These are phyloP conservation scores for Trichoderma sp. DNA, from an alignment of 2,329 filamentous ascomycete genomes.

Conservation along the genomic window DNA sequence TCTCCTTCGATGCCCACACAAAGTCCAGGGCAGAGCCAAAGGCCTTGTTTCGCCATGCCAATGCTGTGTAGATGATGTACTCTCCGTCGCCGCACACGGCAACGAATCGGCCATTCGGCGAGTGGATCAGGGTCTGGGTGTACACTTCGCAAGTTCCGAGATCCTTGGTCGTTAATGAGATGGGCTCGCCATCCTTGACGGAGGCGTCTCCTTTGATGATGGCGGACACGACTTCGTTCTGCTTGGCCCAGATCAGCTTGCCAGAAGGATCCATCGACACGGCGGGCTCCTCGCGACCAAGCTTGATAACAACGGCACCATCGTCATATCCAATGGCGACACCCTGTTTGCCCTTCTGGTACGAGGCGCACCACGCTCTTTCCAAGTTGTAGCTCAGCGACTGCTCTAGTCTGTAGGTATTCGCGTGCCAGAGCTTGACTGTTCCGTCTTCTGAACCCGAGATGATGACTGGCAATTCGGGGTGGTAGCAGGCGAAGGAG, in stretches of 20 bases:
- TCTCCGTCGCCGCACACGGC: constrained; percentile 87
- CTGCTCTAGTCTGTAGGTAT: constrained; percentile 94
- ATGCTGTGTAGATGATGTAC: constrained; percentile 97
- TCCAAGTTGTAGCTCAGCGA: constrained; percentile 95
- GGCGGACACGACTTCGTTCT: constrained; percentile 91
- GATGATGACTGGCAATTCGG: constrained; percentile 93
- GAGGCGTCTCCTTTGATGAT: constrained; percentile 87
- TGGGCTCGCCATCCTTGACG: constrained; percentile 85
- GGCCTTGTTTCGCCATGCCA: constrained; percentile 96
- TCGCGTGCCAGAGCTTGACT: constrained; percentile 97
- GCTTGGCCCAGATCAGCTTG: constrained; percentile 93
- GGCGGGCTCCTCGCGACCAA: constrained; percentile 94
- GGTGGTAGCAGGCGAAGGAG: constrained; percentile 97
- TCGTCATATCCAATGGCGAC: constrained; percentile 97
- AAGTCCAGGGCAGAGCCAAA: constrained; percentile 96
- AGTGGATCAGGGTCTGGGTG: constrained; percentile 90
- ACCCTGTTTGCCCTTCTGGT: constrained; percentile 91
- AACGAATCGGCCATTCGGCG: constrained; percentile 90
- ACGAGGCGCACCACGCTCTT: constrained; percentile 95
- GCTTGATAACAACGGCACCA: constrained; percentile 95
- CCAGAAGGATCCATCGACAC: constrained; percentile 96
- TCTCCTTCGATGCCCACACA: constrained; percentile 94
- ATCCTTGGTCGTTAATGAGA: constrained; percentile 88
- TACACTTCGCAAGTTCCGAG: constrained; percentile 96
- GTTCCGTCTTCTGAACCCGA: constrained; percentile 97